Evolutionary conservation across 2,329 filamentous ascomycete genomes (phyloP).

Genomic region (Didymella keratinophila): DNA sequence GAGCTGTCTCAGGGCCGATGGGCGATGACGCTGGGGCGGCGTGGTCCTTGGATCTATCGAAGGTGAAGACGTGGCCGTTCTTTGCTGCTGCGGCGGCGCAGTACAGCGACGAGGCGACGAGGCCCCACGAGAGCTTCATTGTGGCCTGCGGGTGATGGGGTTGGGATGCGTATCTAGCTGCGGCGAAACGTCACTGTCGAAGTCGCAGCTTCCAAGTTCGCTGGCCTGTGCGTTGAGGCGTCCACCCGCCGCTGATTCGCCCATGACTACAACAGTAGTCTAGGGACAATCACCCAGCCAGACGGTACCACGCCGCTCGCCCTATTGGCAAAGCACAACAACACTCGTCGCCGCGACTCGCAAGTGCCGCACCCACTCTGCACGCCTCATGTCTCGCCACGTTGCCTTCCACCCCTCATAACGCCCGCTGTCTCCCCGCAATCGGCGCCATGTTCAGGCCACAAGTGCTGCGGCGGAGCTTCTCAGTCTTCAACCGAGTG

Average conservation of each 20-base stretch:
- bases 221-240: constrained; percentile 5
- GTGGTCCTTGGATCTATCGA: constrained; percentile 36
- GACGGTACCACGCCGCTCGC: constrained; percentile 5
- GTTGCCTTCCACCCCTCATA: constrained; percentile 22
- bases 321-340: neutral
- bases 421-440: constrained; percentile 25
- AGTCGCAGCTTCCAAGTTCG: constrained; percentile 18
- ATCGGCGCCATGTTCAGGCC: constrained; percentile 49
- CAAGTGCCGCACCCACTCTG: neutral
- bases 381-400: constrained; percentile 31
- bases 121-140: constrained; percentile 56
- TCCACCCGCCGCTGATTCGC: constrained; percentile 13
- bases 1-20: constrained; percentile 54
- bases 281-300: constrained; percentile 5
- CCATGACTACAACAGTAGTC: neutral
- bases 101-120: constrained; percentile 52
- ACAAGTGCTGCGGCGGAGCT: constrained; percentile 48
- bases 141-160: constrained; percentile 39
- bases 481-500: constrained; percentile 44
- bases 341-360: constrained; percentile 2
- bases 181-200: constrained; percentile 19
- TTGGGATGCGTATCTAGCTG: constrained; percentile 29
- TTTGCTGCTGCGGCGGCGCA: constrained; percentile 43
- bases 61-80: constrained; percentile 49
- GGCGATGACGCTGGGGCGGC: constrained; percentile 30